A percentile compares a stretch with the other conserved stretches of the same genome.
phyloP scores from a whole-genome alignment of 1,284 basidiomycete species.

The Afroboletus lepidellus region DNA sequence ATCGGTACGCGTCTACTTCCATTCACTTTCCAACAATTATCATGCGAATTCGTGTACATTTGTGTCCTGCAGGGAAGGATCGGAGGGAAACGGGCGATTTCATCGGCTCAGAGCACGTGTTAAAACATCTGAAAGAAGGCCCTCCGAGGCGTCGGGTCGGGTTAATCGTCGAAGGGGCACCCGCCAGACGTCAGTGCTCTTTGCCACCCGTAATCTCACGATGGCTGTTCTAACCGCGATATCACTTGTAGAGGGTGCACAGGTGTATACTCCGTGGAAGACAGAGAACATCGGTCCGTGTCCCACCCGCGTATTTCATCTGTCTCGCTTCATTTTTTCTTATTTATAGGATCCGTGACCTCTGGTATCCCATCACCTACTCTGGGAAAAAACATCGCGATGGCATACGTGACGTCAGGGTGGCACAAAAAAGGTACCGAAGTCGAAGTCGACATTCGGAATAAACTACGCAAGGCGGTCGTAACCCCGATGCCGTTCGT shows the following conservation, averaged over 20 bases:
- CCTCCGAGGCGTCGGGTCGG: constrained; percentile 83
- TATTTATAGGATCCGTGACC: constrained; percentile 65
- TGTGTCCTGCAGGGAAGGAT: constrained; percentile 62
- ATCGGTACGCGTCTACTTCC: constrained; percentile 56
- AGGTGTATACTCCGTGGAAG: constrained; percentile 61
- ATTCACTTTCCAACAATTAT: not conserved
- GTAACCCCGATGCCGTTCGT: constrained; percentile 83
- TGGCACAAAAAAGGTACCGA: constrained; percentile 91
- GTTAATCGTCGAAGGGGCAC: constrained; percentile 79
- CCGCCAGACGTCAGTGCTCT: constrained; percentile 70
- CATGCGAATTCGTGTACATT: not conserved
- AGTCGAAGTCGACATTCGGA: constrained; percentile 76
- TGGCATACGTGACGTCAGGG: constrained; percentile 85
- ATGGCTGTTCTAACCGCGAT: constrained; percentile 5
- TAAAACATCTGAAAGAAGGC: constrained; percentile 79
- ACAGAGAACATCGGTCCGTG: constrained; percentile 58
- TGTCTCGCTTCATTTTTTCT: constrained; percentile 4
- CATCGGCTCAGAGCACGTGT: constrained; percentile 81
- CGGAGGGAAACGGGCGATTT: constrained; percentile 72
- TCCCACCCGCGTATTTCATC: not conserved
- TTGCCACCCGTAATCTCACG: not conserved
- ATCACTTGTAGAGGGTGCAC: constrained; percentile 66
- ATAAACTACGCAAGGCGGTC: constrained; percentile 66
- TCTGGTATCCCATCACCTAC: constrained; percentile 96
- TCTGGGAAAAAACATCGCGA: constrained; percentile 89